phyloP scores from a whole-genome alignment of 345 rosid genomes.

The Lepidium africanum region DNA sequence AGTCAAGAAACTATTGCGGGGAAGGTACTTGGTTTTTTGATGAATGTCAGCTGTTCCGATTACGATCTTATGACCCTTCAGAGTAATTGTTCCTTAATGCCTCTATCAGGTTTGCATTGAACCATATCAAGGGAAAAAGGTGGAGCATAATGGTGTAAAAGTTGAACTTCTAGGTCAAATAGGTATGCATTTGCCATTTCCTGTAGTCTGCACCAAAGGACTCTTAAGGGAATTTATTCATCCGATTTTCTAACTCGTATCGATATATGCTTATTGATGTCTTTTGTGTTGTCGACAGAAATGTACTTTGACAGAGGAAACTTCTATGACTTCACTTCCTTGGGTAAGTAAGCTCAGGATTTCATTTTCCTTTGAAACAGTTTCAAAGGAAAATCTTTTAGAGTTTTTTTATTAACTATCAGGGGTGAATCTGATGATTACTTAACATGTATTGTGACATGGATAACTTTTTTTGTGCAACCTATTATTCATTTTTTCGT shows the following conservation, averaged over 20 bases:
- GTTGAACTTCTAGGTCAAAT: constrained; percentile 98
- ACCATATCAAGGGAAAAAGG: constrained; percentile 90
- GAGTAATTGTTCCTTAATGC: neutral
- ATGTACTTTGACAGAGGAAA: constrained; percentile 95
- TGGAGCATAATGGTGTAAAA: constrained; percentile 92
- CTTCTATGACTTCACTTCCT: constrained; percentile 94
- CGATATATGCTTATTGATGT: neutral
- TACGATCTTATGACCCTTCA: neutral
- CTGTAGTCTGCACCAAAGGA: neutral
- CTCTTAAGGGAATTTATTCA: neutral
- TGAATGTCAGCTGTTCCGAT: neutral
- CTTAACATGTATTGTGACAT: neutral
- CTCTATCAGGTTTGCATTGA: constrained; percentile 61
- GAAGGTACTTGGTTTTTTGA: constrained; percentile 43
- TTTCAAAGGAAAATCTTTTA: neutral
- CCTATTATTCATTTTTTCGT: neutral
- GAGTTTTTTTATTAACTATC: neutral
- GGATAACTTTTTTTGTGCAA: neutral
- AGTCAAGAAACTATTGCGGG: constrained; percentile 90
- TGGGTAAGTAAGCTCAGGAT: constrained; percentile 53
- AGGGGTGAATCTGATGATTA: neutral
- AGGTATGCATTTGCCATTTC: constrained; percentile 37
- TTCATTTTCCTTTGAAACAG: neutral
- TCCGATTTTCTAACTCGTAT: neutral
- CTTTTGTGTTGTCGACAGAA: constrained; percentile 44